A percentile compares a stretch with the other conserved stretches of the same genome.
phyloP scores from a whole-genome alignment of 495 filamentous ascomycete genomes.

The Annulohypoxylon maeteangense region DNA sequence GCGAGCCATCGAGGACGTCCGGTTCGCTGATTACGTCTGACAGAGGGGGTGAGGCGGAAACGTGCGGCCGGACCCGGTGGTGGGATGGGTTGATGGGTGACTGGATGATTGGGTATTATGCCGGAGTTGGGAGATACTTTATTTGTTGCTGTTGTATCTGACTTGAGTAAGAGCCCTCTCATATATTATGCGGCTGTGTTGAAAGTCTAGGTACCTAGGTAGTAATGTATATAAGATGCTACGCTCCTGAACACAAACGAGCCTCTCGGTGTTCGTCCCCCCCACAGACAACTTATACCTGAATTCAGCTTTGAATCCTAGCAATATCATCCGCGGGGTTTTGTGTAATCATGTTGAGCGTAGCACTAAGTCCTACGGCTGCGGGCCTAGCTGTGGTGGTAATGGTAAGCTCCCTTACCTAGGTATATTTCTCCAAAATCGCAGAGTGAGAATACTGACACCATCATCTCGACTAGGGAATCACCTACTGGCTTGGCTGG shows the following conservation, averaged over 20 bases:
- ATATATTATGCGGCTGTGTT: not conserved
- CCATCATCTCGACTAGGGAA: conserved; percentile 8
- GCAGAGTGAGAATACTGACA: conserved; percentile 3
- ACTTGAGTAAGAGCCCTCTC: not conserved
- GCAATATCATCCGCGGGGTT: not conserved
- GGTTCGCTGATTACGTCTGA: not conserved
- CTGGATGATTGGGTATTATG: not conserved
- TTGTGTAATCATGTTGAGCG: conserved; percentile 2
- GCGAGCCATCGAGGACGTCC: not conserved
- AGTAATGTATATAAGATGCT: not conserved
- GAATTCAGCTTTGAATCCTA: not conserved
- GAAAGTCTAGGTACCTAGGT: not conserved
- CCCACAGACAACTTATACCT: not conserved
- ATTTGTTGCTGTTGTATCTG: not conserved
- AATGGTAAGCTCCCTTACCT: not conserved
- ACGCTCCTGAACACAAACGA: not conserved
- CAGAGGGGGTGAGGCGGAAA: not conserved
- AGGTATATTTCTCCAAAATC: not conserved
- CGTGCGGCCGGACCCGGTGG: not conserved
- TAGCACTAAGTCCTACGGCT: not conserved
- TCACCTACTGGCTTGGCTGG: conserved; percentile 34
- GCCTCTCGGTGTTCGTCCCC: not conserved
- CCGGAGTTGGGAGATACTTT: not conserved
- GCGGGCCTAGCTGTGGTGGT: not conserved
- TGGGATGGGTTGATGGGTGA: not conserved